Conservation (phyloP, 1,139 yeast species). For the Hyphopichia khmerensis region DNA sequence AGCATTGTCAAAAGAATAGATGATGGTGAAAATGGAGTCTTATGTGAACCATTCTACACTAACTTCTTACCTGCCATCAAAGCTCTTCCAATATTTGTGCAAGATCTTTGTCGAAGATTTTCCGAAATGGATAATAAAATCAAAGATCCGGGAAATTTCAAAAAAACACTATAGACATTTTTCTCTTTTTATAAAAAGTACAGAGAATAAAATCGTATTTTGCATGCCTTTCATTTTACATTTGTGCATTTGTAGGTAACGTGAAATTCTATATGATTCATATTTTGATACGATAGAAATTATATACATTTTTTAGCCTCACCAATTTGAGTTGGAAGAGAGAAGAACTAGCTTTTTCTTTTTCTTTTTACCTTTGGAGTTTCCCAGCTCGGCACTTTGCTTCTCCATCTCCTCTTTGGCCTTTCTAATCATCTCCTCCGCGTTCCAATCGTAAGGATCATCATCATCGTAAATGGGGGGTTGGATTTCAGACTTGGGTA, state of each 20-base stretch:
- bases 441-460: slow-evolving; percentile 42
- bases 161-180: neutral
- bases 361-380: slow-evolving; percentile 29
- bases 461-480: slow-evolving; percentile 18
- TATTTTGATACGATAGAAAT: neutral
- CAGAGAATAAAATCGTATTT: too few relatives aligned
- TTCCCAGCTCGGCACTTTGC: slow-evolving; percentile 22
- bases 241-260: too few relatives aligned
- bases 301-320: neutral
- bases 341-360: slow-evolving; percentile 34
- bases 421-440: slow-evolving; percentile 50
- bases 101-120: slow-evolving; percentile 45
- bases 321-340: slow-evolving; percentile 9
- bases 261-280: neutral
- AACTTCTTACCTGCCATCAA: slow-evolving; percentile 54
- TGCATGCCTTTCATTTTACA: too few relatives aligned
- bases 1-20: slow-evolving; percentile 40
- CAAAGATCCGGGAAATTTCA: neutral
- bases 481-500: slow-evolving; percentile 39
- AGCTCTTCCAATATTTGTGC: slow-evolving; percentile 50
- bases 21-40: slow-evolving; percentile 51
- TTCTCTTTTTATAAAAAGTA: neutral
- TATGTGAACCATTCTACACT: slow-evolving; percentile 62
- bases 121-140: slow-evolving; percentile 52
- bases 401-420: slow-evolving; percentile 47